Conservation (phyloP, 2,329 filamentous ascomycete genomes). For the Thermothelomyces thermophilus region DNA sequence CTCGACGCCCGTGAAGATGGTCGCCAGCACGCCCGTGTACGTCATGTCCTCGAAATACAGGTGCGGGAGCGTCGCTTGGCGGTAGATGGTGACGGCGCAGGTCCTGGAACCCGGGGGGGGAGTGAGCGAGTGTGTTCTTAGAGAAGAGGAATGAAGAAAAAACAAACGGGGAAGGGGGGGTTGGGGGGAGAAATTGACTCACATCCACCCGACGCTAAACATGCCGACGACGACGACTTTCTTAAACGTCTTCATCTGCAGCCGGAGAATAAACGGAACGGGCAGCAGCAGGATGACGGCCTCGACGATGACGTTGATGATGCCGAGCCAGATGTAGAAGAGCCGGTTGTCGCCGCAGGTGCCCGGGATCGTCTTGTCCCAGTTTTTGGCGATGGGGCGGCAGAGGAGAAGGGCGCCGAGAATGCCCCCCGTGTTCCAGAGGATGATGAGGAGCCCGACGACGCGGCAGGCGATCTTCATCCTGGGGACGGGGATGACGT, state of each 20-base stretch:
- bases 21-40: slow-evolving; percentile 1
- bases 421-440: slow-evolving; percentile 1
- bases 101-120: background rate
- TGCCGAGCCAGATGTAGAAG: slow-evolving; percentile 2
- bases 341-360: slow-evolving; percentile 1
- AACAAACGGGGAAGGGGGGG: background rate
- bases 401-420: background rate
- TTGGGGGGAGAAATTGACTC: background rate
- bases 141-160: background rate
- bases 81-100: slow-evolving; percentile 4
- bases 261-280: background rate
- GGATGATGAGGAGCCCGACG: slow-evolving; percentile 1
- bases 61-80: slow-evolving; percentile 1
- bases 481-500: background rate
- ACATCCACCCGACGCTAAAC: slow-evolving; percentile 7
- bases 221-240: slow-evolving; percentile 2
- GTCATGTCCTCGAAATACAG: slow-evolving; percentile 7
- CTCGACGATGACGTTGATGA: slow-evolving; percentile 3
- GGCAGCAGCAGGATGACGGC: slow-evolving; percentile 2
- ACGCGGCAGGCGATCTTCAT: background rate
- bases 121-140: background rate
- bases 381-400: slow-evolving; percentile 1
- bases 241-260: slow-evolving; percentile 6
- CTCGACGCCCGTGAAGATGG: slow-evolving; percentile 5
- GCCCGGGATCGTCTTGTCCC: background rate